Evolutionary conservation across 192 early-diverging fungal genomes (phyloP), one percentile per base, ranked within the genome.

Genomic region (Chytriomyces sp.): DNA sequence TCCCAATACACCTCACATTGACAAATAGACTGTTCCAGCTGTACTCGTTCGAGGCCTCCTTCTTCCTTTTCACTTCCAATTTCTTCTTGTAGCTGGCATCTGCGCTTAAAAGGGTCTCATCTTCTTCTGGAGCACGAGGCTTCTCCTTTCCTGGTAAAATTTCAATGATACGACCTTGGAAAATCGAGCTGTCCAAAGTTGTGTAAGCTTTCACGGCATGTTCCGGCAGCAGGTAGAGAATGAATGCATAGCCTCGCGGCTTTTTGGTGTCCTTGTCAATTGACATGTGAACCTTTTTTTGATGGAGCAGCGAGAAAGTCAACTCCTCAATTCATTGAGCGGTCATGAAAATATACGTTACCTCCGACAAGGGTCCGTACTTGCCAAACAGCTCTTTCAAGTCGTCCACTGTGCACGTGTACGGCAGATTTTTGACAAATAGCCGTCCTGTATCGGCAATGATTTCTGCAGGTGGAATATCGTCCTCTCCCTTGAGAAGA

Each of bases 1-100:
- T 57, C 23, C 70, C 7, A 23, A 45, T 61, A 13, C 24, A 57
- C 79, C 89, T 69, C 85, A 93, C 94, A 74, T 92, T 96, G 94
- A 98, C 95, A 73, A 96, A 99, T 68, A 99, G 83, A 49, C 89
- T 90, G 86, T 97, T 98, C 97, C 97, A 99, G 83, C 94, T 97
- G 64, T 95, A 96, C 72, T 94, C 94, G 78, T 89, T 93, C 24
- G 85, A 87, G 23, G 94, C 92, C 47, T 89, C 79, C 10, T 88
- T 89, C 83, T 94, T 96, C 72, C 87, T 85, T 80, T 95, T 91
- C 61, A 86, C 80, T 47, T 97, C 95, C 75, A 91, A 90, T 82
- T 98, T 88, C 69, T 90, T 87, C 83, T 98, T 97, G 67, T 96
- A 90, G 28, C 85, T 85, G 7, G 77, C 69, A 50, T 78, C 67